Conservation (phyloP, 208 protist genomes). For the Trypanosoma boissoni region DNA sequence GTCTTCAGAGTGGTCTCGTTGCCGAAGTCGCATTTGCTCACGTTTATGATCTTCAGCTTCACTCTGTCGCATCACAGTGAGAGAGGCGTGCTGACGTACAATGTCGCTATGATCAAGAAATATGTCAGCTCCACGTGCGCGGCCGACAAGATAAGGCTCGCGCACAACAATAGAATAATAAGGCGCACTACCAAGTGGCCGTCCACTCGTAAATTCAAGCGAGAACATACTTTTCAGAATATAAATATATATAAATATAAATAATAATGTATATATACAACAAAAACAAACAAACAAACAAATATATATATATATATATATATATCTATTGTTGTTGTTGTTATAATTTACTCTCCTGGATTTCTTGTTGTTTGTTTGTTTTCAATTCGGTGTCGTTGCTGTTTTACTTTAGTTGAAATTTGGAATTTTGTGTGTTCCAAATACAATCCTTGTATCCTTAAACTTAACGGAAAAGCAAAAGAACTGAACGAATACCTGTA, state of each 20-base stretch:
- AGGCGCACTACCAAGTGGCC: constrained; percentile 43
- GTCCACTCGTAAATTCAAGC: constrained; percentile 50
- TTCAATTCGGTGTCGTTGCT: constrained; percentile 5
- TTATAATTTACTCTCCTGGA: not conserved
- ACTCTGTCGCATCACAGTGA: constrained; percentile 56
- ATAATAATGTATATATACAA: no score
- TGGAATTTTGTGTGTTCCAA: not conserved
- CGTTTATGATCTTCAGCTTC: constrained; percentile 23
- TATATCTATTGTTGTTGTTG: not conserved
- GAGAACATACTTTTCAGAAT: constrained; percentile 52
- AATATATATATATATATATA: no score
- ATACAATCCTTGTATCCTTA: no score
- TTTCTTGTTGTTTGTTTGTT: constrained; percentile 9
- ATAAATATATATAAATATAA: no score
- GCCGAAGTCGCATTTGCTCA: not conserved
- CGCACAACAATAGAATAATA: constrained; percentile 82
- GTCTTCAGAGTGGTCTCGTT: not conserved
- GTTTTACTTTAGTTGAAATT: not conserved
- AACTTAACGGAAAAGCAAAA: no score
- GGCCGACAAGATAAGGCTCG: constrained; percentile 68
- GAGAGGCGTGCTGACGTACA: constrained; percentile 40
- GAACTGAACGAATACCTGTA: not conserved
- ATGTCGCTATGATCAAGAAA: constrained; percentile 40
- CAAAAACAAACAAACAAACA: no score
- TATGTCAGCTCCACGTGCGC: constrained; percentile 30